Evolutionary conservation across 2,329 filamentous ascomycete species (phyloP).

Genomic region (Parascedosporium putredinis): DNA sequence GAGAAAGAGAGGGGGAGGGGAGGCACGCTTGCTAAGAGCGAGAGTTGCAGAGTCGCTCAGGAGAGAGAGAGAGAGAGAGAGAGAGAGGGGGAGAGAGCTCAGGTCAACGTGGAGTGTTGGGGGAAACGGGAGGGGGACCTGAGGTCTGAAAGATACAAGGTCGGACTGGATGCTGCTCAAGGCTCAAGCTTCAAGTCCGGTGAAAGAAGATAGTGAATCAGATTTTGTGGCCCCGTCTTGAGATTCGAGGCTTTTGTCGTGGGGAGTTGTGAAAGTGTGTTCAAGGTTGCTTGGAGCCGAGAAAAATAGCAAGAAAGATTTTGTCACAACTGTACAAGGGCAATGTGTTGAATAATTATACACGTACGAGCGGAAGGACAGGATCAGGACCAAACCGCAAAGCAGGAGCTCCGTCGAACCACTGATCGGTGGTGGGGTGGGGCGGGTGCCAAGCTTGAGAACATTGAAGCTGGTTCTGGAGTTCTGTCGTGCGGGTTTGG

Average conservation of each 20-base stretch:
- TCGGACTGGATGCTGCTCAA: neutral
- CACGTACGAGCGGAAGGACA: neutral
- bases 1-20: neutral
- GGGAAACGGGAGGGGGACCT: neutral
- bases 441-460: neutral
- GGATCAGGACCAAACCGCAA: neutral
- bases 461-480: no score
- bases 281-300: no score
- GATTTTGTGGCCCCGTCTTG: neutral
- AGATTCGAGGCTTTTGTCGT: no score
- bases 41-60: neutral
- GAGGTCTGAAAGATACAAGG: no score
- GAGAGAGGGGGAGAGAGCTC: neutral
- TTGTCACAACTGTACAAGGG: neutral
- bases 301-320: neutral
- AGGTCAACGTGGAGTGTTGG: no score
- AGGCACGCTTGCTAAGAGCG: neutral
- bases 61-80: neutral
- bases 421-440: neutral
- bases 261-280: no score
- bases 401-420: neutral
- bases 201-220: no score
- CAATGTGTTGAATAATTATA: neutral
- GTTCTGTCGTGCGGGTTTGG: neutral
- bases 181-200: neutral